A percentile compares a stretch with the other conserved stretches of the same genome.
Evolutionary conservation across 2,329 filamentous ascomycete species (phyloP).

Genomic region (Aotearoamyces nothofagi): DNA sequence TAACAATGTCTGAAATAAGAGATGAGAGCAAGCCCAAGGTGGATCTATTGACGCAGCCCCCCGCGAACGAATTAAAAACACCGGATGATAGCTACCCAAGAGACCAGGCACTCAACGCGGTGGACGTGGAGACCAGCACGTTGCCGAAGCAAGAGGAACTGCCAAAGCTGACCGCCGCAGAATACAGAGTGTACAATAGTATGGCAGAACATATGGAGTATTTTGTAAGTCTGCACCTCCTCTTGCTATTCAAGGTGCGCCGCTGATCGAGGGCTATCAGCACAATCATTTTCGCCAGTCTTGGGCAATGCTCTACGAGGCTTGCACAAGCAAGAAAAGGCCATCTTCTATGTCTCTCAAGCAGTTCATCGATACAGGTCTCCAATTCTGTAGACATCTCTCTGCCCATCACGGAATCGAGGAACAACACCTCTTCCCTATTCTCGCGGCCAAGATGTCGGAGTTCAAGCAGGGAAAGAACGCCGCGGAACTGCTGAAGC

Average conservation of each 20-base stretch:
- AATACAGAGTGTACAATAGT: conserved; percentile 45
- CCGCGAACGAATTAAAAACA: too few species aligned
- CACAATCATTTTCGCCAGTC: conserved; percentile 62
- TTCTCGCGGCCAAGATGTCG: conserved; percentile 63
- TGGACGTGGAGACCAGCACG: conserved; percentile 7
- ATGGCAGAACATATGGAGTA: conserved; percentile 48
- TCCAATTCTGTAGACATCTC: conserved; percentile 59
- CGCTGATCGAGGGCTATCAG: too few species aligned
- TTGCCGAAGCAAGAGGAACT: conserved; percentile 12
- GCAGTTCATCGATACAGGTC: conserved; percentile 51
- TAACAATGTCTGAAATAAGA: conserved; percentile 8
- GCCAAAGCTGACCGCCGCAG: conserved; percentile 37
- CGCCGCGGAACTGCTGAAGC: conserved; percentile 50
- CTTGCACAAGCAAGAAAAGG: conserved; percentile 43
- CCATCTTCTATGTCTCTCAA: conserved; percentile 49
- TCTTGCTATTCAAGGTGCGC: too few species aligned
- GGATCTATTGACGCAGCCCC: too few species aligned
- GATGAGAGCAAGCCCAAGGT: too few species aligned
- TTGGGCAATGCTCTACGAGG: conserved; percentile 57
- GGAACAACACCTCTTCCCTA: conserved; percentile 66
- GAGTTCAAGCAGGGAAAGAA: conserved; percentile 42
- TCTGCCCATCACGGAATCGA: conserved; percentile 70
- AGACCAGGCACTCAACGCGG: conserved; percentile 36
- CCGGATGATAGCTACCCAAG: too few species aligned
- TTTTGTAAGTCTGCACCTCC: conserved; percentile 29